phyloP scores from a whole-genome alignment of 441 rosid genomes.

The Adansonia gregorii region DNA sequence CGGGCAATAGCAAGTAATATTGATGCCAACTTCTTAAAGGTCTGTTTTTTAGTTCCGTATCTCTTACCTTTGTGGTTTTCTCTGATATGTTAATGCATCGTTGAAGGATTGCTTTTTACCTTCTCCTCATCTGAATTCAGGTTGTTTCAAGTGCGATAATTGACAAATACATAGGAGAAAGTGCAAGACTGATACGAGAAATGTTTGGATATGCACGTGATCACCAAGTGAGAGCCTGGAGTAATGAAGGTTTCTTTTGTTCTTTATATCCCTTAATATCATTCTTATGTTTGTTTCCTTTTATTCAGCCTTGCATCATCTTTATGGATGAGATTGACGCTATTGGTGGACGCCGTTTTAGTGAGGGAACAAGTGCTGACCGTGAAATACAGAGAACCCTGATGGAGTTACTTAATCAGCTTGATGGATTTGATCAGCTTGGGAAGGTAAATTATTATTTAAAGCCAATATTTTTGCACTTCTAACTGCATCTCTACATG shows the following conservation, averaged over 20 bases:
- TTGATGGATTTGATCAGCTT: conserved; percentile 94
- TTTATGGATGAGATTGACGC: conserved; percentile 99
- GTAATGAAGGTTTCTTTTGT: neutral
- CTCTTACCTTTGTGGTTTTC: conserved; percentile 8
- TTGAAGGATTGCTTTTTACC: conserved; percentile 18
- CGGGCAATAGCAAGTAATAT: conserved; percentile 88
- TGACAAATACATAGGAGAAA: conserved; percentile 96
- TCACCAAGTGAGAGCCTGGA: conserved; percentile 64
- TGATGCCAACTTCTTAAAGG: conserved; percentile 91
- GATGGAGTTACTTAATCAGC: conserved; percentile 96
- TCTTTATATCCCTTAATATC: conserved; percentile 16
- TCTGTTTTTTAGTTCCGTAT: conserved; percentile 33
- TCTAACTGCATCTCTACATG: neutral
- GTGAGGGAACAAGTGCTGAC: conserved; percentile 98
- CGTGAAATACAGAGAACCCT: conserved; percentile 98
- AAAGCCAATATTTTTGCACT: conserved; percentile 7
- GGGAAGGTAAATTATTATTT: conserved; percentile 64
- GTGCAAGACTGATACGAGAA: conserved; percentile 91
- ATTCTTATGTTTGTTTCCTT: conserved; percentile 26
- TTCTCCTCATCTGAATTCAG: conserved; percentile 38
- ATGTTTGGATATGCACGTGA: conserved; percentile 97
- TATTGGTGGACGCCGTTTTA: conserved; percentile 97
- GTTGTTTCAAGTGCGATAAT: conserved; percentile 99
- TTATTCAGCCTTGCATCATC: conserved; percentile 85
- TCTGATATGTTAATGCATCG: neutral